Conservation (phyloP, 139 green algal species). For the Chlamydomonas sp. region DNA sequence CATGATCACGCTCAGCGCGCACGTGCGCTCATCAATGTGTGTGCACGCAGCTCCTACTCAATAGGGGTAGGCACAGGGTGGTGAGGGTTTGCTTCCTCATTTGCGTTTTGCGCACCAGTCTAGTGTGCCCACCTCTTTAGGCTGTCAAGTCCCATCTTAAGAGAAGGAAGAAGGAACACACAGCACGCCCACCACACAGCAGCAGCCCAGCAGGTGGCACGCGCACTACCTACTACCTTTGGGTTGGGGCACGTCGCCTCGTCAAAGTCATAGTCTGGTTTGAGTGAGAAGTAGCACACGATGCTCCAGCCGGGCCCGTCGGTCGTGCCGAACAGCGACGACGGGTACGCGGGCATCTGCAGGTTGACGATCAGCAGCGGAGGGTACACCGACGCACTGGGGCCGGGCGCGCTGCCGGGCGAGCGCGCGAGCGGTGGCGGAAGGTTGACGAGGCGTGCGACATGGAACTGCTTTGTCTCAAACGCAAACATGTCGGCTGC, state of each 20-base stretch:
- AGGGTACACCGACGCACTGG: conserved; percentile 51
- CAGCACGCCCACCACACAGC: no score
- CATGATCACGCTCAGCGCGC: no score
- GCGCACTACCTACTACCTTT: no score
- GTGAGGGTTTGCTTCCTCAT: no score
- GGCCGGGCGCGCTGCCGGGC: conserved; percentile 9
- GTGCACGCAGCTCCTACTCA: no score
- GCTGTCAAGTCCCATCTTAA: no score
- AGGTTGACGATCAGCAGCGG: conserved; percentile 77
- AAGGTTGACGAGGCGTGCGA: conserved; percentile 59
- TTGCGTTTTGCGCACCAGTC: no score
- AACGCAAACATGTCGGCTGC: conserved; percentile 62
- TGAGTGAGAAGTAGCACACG: conserved; percentile 70
- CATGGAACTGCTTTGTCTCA: conserved; percentile 65
- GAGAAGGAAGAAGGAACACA: no score
- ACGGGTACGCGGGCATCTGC: conserved; percentile 68
- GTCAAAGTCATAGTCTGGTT: conserved; percentile 58
- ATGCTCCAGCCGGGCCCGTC: conserved; percentile 53
- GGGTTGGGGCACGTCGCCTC: conserved; percentile 42
- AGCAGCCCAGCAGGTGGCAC: no score
- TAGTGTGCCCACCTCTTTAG: no score
- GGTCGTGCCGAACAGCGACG: conserved; percentile 17
- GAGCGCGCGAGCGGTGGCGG: conserved; percentile 35
- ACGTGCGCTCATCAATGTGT: no score
- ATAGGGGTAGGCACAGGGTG: no score